Base-by-base conservation (phyloP, 352 stramenopile genomes). In the Pythium guiyangense region DNA sequence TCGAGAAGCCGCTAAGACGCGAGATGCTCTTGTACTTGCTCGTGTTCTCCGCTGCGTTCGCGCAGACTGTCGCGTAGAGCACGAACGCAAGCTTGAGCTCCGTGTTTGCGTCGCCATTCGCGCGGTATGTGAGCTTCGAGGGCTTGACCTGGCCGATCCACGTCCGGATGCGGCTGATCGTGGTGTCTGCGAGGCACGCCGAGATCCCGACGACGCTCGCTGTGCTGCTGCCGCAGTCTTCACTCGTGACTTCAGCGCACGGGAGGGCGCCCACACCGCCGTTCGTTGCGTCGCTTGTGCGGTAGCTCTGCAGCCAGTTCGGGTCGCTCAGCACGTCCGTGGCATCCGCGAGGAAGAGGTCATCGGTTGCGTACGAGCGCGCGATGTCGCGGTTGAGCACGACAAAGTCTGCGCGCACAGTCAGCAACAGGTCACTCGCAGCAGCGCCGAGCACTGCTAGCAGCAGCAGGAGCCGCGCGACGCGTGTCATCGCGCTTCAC, bases 221-320 rank as follows among this genome's bases (percentile, higher is more conserved):
- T 3, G 14, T 42, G 25, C 29, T 64, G 25, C 43, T 35, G n/a
- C 25, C 27, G 45, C 51, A 50, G 50, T 39, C 48, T 37, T 59
- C 51, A 22, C 14, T 49, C 18, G 58, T 43, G 18, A 55, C 52
- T 40, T 64, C 58, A 0, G 35, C 9, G 46, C 58, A 64, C 31
- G 25, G 17, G 27, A 59, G 31, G 8, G 52, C 4, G 12, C 47
- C 2, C 18, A 48, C 52, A 15, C 56, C 49, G 29, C 56, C 49
- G 47, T 62, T 52, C 34, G 51, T 59, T 11, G 42, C 25, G 10
- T 17, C 20, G 26, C 5, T 46, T 9, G 50, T 15, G 6, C 39
- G 43, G 43, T 59, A 63, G 45, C 51, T 58, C 45, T 63, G 57
- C 49, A 63, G 45, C 57, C 46, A 54, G 6, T 17, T 52, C 15